phyloP scores from a whole-genome alignment of 345 rosid genomes.

The Microthlaspi erraticum region DNA sequence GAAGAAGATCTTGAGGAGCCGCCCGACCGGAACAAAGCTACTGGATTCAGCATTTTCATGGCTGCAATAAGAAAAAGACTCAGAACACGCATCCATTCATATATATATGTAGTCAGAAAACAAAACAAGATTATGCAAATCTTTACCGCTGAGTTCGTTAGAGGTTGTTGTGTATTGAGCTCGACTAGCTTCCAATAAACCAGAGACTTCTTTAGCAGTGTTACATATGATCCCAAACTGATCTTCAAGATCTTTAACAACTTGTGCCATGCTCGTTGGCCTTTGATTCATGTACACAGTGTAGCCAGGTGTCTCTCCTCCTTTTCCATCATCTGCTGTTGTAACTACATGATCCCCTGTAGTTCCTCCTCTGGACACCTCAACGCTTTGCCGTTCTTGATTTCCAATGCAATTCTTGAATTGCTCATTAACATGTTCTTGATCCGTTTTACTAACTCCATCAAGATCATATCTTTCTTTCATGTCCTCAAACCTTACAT shows the following conservation, averaged over 20 bases:
- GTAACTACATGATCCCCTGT: conserved; percentile 55
- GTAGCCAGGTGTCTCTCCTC: conserved; percentile 72
- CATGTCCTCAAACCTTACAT: conserved; percentile 43
- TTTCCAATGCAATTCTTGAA: conserved; percentile 45
- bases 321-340: conserved; percentile 49
- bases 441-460: conserved; percentile 34
- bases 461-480: conserved; percentile 36
- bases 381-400: conserved; percentile 23
- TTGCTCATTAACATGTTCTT: conserved; percentile 61
- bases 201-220: conserved; percentile 78
- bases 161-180: conserved; percentile 60
- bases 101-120: not conserved
- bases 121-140: not conserved
- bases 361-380: conserved; percentile 23
- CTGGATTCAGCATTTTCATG: conserved; percentile 87
- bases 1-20: conserved; percentile 77
- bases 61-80: conserved; percentile 57
- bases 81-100: conserved; percentile 23
- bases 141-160: conserved; percentile 71
- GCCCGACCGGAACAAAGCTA: conserved; percentile 72
- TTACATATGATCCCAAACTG: conserved; percentile 66
- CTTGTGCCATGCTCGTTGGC: conserved; percentile 91
- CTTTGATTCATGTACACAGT: conserved; percentile 85
- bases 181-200: conserved; percentile 72
- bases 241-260: conserved; percentile 83